Percentiles rank a stretch among this genome's conserved stretches.
phyloP scores from a whole-genome alignment of 164 flowering plant species.

The Stephania yunnanensis region DNA sequence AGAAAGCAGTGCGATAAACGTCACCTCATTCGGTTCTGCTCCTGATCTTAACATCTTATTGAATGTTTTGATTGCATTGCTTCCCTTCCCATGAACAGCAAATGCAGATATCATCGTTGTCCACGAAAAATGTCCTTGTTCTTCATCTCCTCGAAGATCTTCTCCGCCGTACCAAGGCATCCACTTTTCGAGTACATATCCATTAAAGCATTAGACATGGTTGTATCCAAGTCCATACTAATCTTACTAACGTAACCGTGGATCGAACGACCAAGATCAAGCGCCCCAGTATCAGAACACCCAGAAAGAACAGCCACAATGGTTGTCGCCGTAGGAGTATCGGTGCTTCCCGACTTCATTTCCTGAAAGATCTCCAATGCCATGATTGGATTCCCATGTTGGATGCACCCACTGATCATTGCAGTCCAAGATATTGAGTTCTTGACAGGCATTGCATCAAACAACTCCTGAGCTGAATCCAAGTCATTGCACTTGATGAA shows the following conservation, averaged over 20 bases:
- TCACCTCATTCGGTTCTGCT: slow-evolving; percentile 27
- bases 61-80: slow-evolving; percentile 25
- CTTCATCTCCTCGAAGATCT: slow-evolving; percentile 20
- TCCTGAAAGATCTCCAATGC: slow-evolving; percentile 30
- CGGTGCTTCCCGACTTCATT: slow-evolving; percentile 25
- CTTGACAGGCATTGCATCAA: slow-evolving; percentile 30
- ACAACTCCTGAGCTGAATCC: slow-evolving; percentile 27
- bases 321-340: slow-evolving; percentile 22
- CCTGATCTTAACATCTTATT: slow-evolving; percentile 24
- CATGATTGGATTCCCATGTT: slow-evolving; percentile 18
- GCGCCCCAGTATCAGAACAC: slow-evolving; percentile 37
- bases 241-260: slow-evolving; percentile 26
- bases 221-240: slow-evolving; percentile 21
- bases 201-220: slow-evolving; percentile 28
- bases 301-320: slow-evolving; percentile 34
- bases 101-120: slow-evolving; percentile 30
- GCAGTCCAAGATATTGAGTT: slow-evolving; percentile 41
- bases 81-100: slow-evolving; percentile 29
- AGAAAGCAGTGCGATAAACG: slow-evolving; percentile 28
- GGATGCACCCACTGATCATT: slow-evolving; percentile 39
- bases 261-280: slow-evolving; percentile 28
- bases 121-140: slow-evolving; percentile 34
- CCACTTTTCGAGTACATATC: slow-evolving; percentile 40
- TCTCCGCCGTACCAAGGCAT: slow-evolving; percentile 20
- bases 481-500: slow-evolving; percentile 27